Evolutionary conservation across 768 basidiomycete species (phyloP), one percentile per base, ranked within the genome.

Genomic region (Boletus bicolor): DNA sequence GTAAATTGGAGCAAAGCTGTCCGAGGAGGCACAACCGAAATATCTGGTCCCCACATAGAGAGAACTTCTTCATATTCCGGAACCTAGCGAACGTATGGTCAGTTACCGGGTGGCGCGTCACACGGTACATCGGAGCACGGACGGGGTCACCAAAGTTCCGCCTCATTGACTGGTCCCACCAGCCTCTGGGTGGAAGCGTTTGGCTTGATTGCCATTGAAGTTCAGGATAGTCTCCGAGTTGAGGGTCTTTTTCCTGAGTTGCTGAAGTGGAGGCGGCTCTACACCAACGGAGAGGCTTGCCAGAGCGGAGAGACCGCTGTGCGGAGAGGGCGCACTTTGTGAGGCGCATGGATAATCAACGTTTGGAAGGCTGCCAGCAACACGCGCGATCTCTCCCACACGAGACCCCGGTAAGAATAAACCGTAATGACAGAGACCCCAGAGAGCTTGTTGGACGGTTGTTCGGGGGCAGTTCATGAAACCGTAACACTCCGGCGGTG

Each of bases 41-140:
- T 75, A 64, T 93, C 91, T 21, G 90, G 90, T 26, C 90, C 89
- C 89, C 89, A 93, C 87, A 93, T 90, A 37, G 87, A 90, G 53
- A 87, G 72, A 24, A 89, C 75, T 64, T 93, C 91, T 49, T 92
- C 89, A 65, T 82, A 78, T 70, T 91, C 89, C 56, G 89, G 91
- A 34, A 91, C 71, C 91, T 93, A 64, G 44, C 38, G 38, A 43
- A 26, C 57, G 39, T 53, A 48, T 53, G 64, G 44, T 66, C 46
- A 60, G 57, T 59, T 54, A 49, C 58, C 17, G 36, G 10, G 60
- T 37, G 47, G 37, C 34, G 30, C 54, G 41, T 34, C 14, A 53
- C 44, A 21, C 43, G 49, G 55, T 14, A 45, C 55, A n/a, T 24
- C 47, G 58, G 56, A 57, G 49, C 34, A 71, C 81, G 60, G 62